Evolutionary conservation across 805 yeast species (phyloP).

Genomic region (Lipomyces yamadae): DNA sequence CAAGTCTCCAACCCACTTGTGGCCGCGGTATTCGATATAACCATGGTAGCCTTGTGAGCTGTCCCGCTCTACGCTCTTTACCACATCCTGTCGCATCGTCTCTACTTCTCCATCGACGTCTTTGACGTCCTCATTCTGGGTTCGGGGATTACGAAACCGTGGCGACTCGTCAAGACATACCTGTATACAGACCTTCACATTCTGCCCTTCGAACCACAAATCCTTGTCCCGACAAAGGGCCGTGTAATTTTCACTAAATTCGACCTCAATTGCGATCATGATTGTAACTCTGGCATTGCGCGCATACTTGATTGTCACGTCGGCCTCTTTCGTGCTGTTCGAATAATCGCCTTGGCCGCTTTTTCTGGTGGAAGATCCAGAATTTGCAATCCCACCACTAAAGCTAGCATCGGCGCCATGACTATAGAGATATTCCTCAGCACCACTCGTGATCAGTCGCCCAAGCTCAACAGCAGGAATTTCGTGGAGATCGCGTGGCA

Average conservation of each 20-base stretch:
- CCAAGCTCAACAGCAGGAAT: not conserved
- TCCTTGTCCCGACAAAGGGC: not conserved
- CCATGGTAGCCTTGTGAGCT: not conserved
- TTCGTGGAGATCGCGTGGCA: not conserved
- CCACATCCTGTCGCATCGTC: not conserved
- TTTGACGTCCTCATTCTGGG: not conserved
- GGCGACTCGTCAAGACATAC: not conserved
- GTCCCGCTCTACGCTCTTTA: not conserved
- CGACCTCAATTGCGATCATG: not conserved
- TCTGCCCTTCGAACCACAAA: not conserved
- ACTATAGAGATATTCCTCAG: not conserved
- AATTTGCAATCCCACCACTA: not conserved
- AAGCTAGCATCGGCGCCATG: conserved; percentile 2
- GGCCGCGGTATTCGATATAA: not conserved
- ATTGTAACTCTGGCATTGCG: not conserved
- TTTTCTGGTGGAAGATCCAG: not conserved
- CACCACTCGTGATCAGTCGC: not conserved
- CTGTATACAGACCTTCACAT: not conserved
- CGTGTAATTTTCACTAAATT: not conserved
- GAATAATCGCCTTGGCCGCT: not conserved
- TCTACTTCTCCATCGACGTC: not conserved
- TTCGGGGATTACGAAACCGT: not conserved
- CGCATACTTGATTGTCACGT: not conserved
- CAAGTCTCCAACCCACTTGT: conserved; percentile 1
- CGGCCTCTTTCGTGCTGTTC: not conserved